Evolutionary conservation across 1,284 basidiomycete genomes (phyloP), one percentile per base, ranked within the genome.

Genomic region (Rhodotorula sp.): DNA sequence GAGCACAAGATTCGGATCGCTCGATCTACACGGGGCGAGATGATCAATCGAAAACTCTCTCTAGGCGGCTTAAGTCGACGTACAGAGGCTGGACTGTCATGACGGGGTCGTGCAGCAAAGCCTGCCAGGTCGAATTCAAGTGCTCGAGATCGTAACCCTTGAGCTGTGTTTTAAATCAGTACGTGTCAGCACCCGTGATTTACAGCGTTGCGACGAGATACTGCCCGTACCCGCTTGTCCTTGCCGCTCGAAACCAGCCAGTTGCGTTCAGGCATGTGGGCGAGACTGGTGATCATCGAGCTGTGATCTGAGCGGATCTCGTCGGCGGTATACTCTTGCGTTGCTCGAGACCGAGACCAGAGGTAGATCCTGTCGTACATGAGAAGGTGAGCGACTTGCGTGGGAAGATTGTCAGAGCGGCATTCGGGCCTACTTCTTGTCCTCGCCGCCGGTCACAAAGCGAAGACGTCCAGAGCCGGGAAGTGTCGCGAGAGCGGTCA

Each of bases 381-480:
- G 22, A 37, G 55, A 30, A 20, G 56, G 56, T 56, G 37, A 62
- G 51, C 49, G 48, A 60, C 8, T 5, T 22, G 29, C 2, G 17
- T 1, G 3, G 1, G 33, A 17, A 26, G 10, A 6, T 42, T 2
- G 18, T 20, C 6, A 5, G 20, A 57, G 18, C 2, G 8, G 18
- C 4, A 44, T 0, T 12, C 18, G 12, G 15, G 58, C 64, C 22
- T 29, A 66, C 68, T 65, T 62, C 64, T 72, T 70, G 60, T 70
- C 70, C 29, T 75, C 70, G 17, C 70, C 73, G 20, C 61, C 72
- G 0, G 72, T 74, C 49, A 69, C 60, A 45, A 67, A 75, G n/a
- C 66, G 62, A 24, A 72, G 58, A 0, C 73, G 66, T 20, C 60
- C 61, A 3, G 63, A 24, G 8, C 58, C 59, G 5, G 66, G 69